These are phyloP conservation scores for Eimeria praecox DNA, from an alignment of 169 alveolate species.

Conservation along the genomic window DNA sequence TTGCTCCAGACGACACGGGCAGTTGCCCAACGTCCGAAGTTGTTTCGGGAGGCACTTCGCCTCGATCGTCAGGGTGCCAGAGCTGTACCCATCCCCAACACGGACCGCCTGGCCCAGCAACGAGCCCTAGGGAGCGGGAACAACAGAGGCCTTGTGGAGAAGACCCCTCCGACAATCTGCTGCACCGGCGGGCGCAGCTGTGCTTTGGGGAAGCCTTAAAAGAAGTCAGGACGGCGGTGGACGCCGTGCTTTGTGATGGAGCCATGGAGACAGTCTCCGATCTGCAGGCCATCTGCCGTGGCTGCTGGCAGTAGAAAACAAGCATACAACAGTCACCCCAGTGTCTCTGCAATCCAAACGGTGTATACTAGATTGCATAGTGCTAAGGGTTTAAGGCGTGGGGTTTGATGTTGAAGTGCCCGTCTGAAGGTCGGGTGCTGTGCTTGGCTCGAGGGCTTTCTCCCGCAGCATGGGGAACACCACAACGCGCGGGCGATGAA, in stretches of 20 bases:
- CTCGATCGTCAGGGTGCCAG: background rate
- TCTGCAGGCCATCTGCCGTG: conserved; percentile 35
- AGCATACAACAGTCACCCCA: background rate
- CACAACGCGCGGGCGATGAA: background rate
- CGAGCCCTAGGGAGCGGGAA: background rate
- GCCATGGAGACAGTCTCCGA: conserved; percentile 6
- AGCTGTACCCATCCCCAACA: background rate
- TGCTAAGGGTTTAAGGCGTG: background rate
- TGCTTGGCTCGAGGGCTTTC: background rate
- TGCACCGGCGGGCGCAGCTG: conserved; percentile 67
- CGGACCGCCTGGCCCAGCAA: background rate
- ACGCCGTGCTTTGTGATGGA: conserved; percentile 41
- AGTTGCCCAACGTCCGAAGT: background rate
- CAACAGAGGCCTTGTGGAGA: background rate
- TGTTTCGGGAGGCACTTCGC: background rate
- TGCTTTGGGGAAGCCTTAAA: conserved; percentile 62
- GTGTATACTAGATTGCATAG: background rate
- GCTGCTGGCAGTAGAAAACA: conserved; percentile 9
- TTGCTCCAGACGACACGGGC: background rate
- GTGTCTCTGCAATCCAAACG: background rate
- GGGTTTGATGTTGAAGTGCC: background rate
- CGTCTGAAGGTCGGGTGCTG: background rate
- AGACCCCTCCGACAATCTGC: conserved; percentile 8
- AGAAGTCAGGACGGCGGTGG: conserved; percentile 56
- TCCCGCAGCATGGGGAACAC: background rate